Percentiles rank a stretch among this genome's conserved stretches.
These are phyloP conservation scores for Lasiodiplodia theobromae DNA, from an alignment of 2,329 filamentous ascomycete species.

Conservation along the genomic window DNA sequence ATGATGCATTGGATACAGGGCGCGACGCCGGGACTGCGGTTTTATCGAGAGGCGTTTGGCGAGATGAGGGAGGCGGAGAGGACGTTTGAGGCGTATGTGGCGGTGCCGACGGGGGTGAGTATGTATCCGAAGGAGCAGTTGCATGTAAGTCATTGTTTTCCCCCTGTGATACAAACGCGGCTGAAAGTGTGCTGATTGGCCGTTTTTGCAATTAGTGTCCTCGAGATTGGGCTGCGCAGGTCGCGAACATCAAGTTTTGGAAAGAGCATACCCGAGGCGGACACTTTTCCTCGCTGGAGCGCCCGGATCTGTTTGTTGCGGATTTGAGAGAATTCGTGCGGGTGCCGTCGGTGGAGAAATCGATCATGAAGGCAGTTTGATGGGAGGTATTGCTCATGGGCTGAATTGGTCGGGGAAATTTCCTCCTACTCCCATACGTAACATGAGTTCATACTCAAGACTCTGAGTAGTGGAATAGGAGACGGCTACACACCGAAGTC, in stretches of 20 bases:
- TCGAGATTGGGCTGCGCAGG: not conserved
- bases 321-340: not conserved
- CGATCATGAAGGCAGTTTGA: not conserved
- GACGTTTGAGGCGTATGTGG: conserved; percentile 8
- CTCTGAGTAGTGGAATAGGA: too few species aligned
- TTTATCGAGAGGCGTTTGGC: not conserved
- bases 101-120: not conserved
- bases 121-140: not conserved
- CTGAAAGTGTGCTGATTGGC: not conserved
- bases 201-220: not conserved
- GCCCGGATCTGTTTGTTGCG: not conserved
- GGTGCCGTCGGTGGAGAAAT: not conserved
- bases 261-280: not conserved
- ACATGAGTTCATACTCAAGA: too few species aligned
- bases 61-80: not conserved
- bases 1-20: conserved; percentile 21
- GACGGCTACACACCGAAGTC: too few species aligned
- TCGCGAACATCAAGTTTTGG: not conserved
- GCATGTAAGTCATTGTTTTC: not conserved
- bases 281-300: conserved; percentile 5
- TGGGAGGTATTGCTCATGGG: too few species aligned
- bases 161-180: too few species aligned
- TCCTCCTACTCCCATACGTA: too few species aligned
- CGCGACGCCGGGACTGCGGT: not conserved
- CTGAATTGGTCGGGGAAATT: too few species aligned